Conservation (phyloP, 2,329 filamentous ascomycete genomes). For the Pseudocercospora eumusae region DNA sequence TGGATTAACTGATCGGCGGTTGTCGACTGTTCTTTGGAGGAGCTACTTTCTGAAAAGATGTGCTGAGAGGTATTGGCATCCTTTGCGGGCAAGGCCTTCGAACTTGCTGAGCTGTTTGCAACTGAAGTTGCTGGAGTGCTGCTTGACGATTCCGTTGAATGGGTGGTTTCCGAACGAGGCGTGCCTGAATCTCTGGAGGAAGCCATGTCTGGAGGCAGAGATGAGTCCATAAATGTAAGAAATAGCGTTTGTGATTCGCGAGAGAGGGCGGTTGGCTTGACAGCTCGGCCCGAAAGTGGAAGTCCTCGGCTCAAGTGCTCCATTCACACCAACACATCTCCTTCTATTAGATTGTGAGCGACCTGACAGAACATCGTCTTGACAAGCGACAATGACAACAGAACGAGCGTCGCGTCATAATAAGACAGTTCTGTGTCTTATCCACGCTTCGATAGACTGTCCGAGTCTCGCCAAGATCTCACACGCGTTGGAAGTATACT, state of each 20-base stretch:
- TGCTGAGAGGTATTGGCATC: not conserved
- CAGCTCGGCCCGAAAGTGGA: not conserved
- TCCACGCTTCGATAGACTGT: no score
- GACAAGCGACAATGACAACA: no score
- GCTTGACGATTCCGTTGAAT: not conserved
- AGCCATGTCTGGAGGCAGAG: not conserved
- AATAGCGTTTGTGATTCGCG: no score
- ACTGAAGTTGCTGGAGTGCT: not conserved
- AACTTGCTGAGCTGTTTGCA: not conserved
- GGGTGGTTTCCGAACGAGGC: not conserved
- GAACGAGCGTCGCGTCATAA: no score
- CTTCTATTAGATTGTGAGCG: no score
- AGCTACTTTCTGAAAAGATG: not conserved
- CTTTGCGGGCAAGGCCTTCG: not conserved
- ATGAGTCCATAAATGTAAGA: not conserved
- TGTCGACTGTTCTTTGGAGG: not conserved
- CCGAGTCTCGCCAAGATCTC: no score
- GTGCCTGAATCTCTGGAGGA: not conserved
- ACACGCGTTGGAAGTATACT: no score
- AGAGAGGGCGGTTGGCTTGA: not conserved
- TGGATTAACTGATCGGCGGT: conserved; percentile 2
- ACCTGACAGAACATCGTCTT: no score
- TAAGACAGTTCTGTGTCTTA: no score
- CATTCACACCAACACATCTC: no score
- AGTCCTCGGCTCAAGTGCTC: not conserved